Evolutionary conservation across 176 grass and related monocot species (phyloP).

Genomic region (Stipa capillata): DNA sequence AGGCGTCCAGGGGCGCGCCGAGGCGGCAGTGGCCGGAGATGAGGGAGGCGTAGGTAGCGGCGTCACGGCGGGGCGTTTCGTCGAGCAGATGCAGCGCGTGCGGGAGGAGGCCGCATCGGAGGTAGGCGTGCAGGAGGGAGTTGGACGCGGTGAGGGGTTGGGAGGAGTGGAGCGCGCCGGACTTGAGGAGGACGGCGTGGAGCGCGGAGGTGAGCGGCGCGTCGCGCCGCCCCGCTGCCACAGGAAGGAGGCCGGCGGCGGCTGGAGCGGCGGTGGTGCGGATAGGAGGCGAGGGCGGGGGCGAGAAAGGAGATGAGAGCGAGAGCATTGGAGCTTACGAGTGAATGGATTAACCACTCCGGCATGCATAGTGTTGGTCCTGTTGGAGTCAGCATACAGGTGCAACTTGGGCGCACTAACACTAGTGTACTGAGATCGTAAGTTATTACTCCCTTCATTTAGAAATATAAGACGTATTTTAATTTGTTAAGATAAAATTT

Average conservation of each 20-base stretch:
- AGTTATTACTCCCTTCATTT: too few species aligned
- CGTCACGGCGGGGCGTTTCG: constrained; percentile 53
- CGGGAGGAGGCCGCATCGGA: constrained; percentile 37
- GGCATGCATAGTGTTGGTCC: too few species aligned
- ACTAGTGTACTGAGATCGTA: too few species aligned
- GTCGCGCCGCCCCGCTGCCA: constrained; percentile 8
- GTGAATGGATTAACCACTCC: not conserved
- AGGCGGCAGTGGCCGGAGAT: constrained; percentile 43
- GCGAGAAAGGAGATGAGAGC: not conserved
- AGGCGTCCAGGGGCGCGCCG: constrained; percentile 34
- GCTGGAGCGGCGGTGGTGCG: not conserved
- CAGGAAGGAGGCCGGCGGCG: constrained; percentile 31
- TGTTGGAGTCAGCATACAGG: too few species aligned
- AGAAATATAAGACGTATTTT: too few species aligned
- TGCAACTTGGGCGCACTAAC: too few species aligned
- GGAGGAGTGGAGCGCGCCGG: constrained; percentile 13
- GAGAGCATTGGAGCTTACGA: constrained; percentile 10
- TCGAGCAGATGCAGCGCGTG: constrained; percentile 47
- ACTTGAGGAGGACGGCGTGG: constrained; percentile 41
- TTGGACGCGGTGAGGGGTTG: constrained; percentile 13
- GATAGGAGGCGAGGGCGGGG: not conserved
- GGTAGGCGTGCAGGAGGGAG: constrained; percentile 37
- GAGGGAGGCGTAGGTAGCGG: constrained; percentile 47
- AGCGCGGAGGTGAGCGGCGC: constrained; percentile 11
- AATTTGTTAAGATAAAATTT: too few species aligned